phyloP scores from a whole-genome alignment of 208 protist genomes.

The Leishmania tropica region DNA sequence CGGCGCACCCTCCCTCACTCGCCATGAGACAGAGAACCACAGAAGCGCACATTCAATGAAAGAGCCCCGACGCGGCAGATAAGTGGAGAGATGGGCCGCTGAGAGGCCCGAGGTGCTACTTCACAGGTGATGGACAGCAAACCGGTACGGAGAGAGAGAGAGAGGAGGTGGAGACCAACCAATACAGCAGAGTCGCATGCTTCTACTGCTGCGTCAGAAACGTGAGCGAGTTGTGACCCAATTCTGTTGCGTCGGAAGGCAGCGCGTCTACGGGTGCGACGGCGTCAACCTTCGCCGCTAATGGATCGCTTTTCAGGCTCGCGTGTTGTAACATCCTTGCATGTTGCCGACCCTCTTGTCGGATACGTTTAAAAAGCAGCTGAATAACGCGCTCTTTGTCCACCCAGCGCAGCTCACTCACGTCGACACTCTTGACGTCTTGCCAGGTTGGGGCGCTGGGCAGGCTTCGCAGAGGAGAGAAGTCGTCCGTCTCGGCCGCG shows the following conservation, averaged over 20 bases:
- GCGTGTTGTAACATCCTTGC: neutral
- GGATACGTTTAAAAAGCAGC: constrained; percentile 78
- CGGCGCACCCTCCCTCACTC: neutral
- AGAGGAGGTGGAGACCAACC: neutral
- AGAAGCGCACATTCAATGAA: neutral
- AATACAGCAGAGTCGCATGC: neutral
- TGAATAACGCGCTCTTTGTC: constrained; percentile 92
- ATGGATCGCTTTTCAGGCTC: neutral
- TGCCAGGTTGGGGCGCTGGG: constrained; percentile 52
- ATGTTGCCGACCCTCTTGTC: constrained; percentile 32
- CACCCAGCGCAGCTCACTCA: constrained; percentile 77
- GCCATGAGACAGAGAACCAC: neutral
- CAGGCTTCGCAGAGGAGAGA: constrained; percentile 26
- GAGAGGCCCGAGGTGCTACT: neutral
- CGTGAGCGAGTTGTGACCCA: constrained; percentile 26
- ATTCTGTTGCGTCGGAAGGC: neutral
- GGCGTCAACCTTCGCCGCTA: neutral
- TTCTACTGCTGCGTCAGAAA: constrained; percentile 57
- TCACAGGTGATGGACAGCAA: neutral
- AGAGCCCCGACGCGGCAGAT: neutral
- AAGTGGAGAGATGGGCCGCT: neutral
- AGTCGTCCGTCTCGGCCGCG: neutral
- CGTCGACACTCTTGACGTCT: constrained; percentile 68
- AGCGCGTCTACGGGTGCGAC: neutral
- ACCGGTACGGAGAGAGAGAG: neutral